Evolutionary conservation across 1,284 basidiomycete genomes (phyloP).

Genomic region (Acaromyces ingoldii): DNA sequence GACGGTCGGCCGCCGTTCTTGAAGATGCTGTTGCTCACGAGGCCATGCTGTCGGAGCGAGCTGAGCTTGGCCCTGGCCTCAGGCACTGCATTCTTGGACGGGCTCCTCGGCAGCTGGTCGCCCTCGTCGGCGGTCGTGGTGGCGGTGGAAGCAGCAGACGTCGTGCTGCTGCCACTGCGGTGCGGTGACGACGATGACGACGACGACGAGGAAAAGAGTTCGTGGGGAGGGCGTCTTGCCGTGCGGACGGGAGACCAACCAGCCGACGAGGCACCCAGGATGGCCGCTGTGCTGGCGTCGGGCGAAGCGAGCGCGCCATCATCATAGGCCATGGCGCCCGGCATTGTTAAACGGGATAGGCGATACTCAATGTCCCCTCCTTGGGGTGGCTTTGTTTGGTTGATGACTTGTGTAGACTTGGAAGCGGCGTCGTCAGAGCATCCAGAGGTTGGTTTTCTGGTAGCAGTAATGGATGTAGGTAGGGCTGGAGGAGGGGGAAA

Average conservation of each 20-base stretch:
- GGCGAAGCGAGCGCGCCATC: slow-evolving; percentile 12
- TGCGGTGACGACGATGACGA: not conserved
- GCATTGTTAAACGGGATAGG: no score
- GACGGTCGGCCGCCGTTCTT: slow-evolving; percentile 15
- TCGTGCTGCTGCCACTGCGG: not conserved
- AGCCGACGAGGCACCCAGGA: slow-evolving; percentile 35
- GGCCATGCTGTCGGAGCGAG: slow-evolving; percentile 30
- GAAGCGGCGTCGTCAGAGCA: no score
- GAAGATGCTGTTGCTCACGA: slow-evolving; percentile 45
- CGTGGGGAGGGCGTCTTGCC: not conserved
- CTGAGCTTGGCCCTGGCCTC: slow-evolving; percentile 25
- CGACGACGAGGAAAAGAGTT: not conserved
- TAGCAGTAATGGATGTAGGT: no score
- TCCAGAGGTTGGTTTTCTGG: no score
- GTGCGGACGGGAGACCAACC: slow-evolving; percentile 38
- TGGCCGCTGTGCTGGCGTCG: slow-evolving; percentile 28
- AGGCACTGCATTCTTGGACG: slow-evolving; percentile 13
- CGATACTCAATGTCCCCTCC: no score
- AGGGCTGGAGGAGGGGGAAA: no score
- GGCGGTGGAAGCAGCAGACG: not conserved
- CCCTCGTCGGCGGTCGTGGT: not conserved
- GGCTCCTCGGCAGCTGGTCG: no score
- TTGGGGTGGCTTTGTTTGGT: no score
- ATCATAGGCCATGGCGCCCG: no score
- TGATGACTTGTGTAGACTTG: no score